Evolutionary conservation across 2,329 filamentous ascomycete genomes (phyloP), one percentile per base, ranked within the genome.

Genomic region (Venturia nashicola): DNA sequence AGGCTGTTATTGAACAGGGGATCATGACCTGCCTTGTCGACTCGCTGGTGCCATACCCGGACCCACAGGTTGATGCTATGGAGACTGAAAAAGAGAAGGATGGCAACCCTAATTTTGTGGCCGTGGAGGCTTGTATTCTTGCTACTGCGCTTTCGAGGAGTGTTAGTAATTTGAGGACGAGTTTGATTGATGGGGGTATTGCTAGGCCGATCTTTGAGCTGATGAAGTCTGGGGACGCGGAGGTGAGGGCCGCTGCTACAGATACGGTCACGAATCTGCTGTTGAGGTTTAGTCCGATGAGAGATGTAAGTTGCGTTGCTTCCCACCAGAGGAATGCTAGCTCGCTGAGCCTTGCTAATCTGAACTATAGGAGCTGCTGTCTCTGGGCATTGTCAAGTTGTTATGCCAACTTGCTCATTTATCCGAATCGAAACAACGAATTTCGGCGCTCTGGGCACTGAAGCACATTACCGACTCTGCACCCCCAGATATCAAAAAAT

Each of bases 371-470:
- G 80, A 86, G 54, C 85, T 97, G 42, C 81, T 89, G 7, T 85
- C 89, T 60, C 83, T 83, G 5, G 90, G 90, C 7, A 84, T 94
- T 1, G 81, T 96, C 68, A 85, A 85, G 66, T 83, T 88, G 0
- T 79, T 97, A 1, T 96, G 91, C 71, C 84, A 89, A 68, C 90
- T 96, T 72, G 91, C 92, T 1, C 89, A 89, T 72, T 94, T 90
- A 0, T 81, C 83, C 59, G 89, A 93, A 70, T 83, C 88, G n/a
- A 84, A 86, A 59, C 79, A 97, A 62, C 85, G 91, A 32, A 80
- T 95, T 34, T 91, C 94, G 69, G 91, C 92, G 27, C 76, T 99
- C 1, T 99, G 94, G 93, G 91, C 91, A 6, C 78, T 99, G 65
- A 97, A 97, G 72, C 91, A 97, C 75, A 82, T 97, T 61, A 87